Evolutionary conservation across 768 basidiomycete genomes (phyloP), one percentile per base, ranked within the genome.

Genomic region (Hydnomerulius pinastri): DNA sequence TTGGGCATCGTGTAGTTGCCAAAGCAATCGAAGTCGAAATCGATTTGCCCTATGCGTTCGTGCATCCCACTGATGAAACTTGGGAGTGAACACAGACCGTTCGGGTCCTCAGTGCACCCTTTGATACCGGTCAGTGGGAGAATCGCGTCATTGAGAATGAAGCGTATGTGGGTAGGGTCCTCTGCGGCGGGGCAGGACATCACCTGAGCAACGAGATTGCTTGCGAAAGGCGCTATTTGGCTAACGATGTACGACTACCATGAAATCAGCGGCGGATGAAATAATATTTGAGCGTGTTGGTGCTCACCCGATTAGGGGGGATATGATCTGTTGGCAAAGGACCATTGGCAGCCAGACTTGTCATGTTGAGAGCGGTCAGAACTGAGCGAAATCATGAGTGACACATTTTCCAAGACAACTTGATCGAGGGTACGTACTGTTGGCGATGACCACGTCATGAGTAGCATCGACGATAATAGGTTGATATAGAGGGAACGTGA

Each of bases 91-190:
- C 78, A 81, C 37, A 76, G 54, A 1, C 79, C 77, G 17, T 77
- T 67, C 28, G 67, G 63, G 57, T 77, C 64, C 12, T 63, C 56
- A 9, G 43, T 33, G 63, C 79, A 81, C 8, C 74, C 75, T 1
- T 64, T 51, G 40, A 80, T 63, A 13, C 73, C 70, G 2, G 73
- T 75, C 11, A 79, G 63, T 9, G 78, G 79, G 1, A 79, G 64
- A 4, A 74, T 69, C 2, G 67, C 78, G 56, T 81, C 80, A 58
- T 81, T 81, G 21, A 78, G 64, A 39, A 78, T 67, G 62, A 74
- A 71, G 15, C 78, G 65, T 50, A 79, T 72, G 46, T 71, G 60
- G 12, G 68, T 63, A 5, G 64, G 56, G 3, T 60, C 48, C 35
- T 54, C 43, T 6, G 49, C 46, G 37, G 59, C 64, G 27, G 68